Base-by-base conservation (phyloP, 805 yeast species). In the Nadsonia fulvescens region DNA sequence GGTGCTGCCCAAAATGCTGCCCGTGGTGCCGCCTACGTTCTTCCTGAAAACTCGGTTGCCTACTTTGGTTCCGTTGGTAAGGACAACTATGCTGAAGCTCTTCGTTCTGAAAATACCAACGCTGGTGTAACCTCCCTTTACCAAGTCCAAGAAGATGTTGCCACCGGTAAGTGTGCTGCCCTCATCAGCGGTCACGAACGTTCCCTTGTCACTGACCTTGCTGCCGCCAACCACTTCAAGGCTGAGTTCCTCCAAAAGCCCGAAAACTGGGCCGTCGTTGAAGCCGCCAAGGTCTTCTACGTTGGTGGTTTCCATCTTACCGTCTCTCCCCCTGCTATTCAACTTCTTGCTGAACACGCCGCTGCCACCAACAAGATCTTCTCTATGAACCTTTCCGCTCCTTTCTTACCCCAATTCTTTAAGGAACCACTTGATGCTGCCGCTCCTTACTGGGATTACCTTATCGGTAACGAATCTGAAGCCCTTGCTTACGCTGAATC, bases 1-100 rank as follows among this genome's bases (percentile, higher is more conserved):
- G 99, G 99, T 51, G 99, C 99, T 44, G 98, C 95, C 34, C 99
- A 89, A 61, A 89, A 89, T 63, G 70, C 96, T 37, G 95, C 96
- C 32, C 72, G 99, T 58, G 99, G 93, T 47, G 96, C 96, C 26
- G 95, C 86, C 49, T 86, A 79, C 57, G 54, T 81, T 30, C 64
- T 89, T 27, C 94, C 95, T 33, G 53, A 58, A 24, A 53, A 69
- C 40, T 70, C 86, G 16, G 96, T 89, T 31, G 75, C 74, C 28
- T 89, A 89, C 63, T 79, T 86, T 48, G 99, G 99, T 29, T 74
- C 93, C 26, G 96, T 86, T 35, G 98, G 98, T 47, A 66, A 77
- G 41, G 99, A 89, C 54, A 64, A 71, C 41, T 86, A 73, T 55
- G 70, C 89, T 32, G 81, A 74, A 34, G 68, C 71, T 52, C 66